Evolutionary conservation across 2,329 filamentous ascomycete species (phyloP).

Genomic region (Microsporum canis): DNA sequence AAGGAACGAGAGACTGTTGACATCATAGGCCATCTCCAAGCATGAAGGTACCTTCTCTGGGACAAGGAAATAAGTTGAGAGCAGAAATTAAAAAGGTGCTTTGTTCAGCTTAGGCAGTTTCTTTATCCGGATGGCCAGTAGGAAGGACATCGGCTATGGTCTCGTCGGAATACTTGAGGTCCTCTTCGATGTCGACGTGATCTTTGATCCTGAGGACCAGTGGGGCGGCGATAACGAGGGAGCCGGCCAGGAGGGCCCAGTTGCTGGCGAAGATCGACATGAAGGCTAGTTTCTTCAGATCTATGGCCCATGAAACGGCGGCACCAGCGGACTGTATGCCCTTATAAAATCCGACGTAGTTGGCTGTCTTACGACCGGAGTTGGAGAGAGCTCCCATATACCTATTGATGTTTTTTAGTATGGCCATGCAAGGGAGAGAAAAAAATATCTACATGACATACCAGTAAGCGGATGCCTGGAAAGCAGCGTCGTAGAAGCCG

Average conservation of each 20-base stretch:
- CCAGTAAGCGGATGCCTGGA: conserved; percentile 90
- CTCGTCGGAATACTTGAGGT: conserved; percentile 76
- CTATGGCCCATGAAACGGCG: conserved; percentile 49
- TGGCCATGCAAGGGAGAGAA: not conserved
- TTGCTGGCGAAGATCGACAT: conserved; percentile 60
- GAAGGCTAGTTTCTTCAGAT: conserved; percentile 51
- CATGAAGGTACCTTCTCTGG: too few species aligned
- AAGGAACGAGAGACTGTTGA: not conserved
- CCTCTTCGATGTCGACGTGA: conserved; percentile 67
- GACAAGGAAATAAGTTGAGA: not conserved
- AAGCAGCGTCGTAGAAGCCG: conserved; percentile 77
- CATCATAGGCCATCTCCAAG: too few species aligned
- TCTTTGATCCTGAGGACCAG: conserved; percentile 74
- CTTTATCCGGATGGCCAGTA: not conserved
- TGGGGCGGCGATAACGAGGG: conserved; percentile 64
- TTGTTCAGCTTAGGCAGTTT: not conserved
- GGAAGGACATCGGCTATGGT: conserved; percentile 57
- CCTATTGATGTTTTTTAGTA: conserved; percentile 33
- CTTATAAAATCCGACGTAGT: conserved; percentile 86
- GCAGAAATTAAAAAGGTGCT: too few species aligned
- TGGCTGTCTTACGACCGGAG: conserved; percentile 81
- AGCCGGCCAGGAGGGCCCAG: conserved; percentile 66
- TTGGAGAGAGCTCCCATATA: conserved; percentile 91
- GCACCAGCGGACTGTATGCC: conserved; percentile 79
- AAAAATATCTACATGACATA: conserved; percentile 24